phyloP scores from a whole-genome alignment of 2,329 filamentous ascomycete species.

The Alternaria infectoria region DNA sequence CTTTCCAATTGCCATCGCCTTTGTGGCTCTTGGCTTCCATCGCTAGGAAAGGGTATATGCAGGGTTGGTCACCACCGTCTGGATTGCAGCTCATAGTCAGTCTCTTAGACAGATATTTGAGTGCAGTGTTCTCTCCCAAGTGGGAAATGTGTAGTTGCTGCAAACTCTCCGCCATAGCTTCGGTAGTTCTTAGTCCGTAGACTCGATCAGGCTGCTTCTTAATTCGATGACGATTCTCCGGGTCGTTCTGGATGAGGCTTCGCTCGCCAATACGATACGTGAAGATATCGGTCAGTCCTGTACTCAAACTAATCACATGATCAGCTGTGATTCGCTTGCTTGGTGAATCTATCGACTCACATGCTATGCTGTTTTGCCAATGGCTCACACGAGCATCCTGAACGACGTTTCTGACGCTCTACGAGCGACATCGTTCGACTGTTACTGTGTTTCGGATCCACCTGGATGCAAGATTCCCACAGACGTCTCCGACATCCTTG shows the following conservation, averaged over 20 bases:
- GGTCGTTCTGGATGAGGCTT: neutral
- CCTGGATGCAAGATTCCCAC: slow-evolving; percentile 1
- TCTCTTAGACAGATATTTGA: slow-evolving; percentile 1
- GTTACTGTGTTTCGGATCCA: slow-evolving; percentile 4
- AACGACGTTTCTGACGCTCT: slow-evolving; percentile 16
- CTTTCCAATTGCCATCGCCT: slow-evolving; percentile 12
- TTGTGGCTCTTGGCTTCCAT: slow-evolving; percentile 25
- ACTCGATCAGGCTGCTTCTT: slow-evolving; percentile 21
- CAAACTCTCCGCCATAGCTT: neutral
- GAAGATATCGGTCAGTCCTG: slow-evolving; percentile 19
- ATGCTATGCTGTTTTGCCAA: slow-evolving; percentile 3
- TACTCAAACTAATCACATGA: slow-evolving; percentile 2
- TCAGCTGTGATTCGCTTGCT: neutral
- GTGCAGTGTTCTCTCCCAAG: neutral
- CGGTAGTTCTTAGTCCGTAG: slow-evolving; percentile 5
- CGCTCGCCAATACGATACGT: slow-evolving; percentile 12
- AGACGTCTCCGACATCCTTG: neutral
- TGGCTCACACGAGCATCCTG: slow-evolving; percentile 16
- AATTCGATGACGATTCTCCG: neutral
- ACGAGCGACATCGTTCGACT: slow-evolving; percentile 10
- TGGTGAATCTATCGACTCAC: neutral
- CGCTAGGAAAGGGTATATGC: slow-evolving; percentile 27
- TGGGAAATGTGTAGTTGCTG: neutral
- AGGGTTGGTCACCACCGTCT: slow-evolving; percentile 14
- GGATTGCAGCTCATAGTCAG: slow-evolving; percentile 16